Conservation (phyloP, 2,329 filamentous ascomycete genomes). For the Nothophoma quercina region DNA sequence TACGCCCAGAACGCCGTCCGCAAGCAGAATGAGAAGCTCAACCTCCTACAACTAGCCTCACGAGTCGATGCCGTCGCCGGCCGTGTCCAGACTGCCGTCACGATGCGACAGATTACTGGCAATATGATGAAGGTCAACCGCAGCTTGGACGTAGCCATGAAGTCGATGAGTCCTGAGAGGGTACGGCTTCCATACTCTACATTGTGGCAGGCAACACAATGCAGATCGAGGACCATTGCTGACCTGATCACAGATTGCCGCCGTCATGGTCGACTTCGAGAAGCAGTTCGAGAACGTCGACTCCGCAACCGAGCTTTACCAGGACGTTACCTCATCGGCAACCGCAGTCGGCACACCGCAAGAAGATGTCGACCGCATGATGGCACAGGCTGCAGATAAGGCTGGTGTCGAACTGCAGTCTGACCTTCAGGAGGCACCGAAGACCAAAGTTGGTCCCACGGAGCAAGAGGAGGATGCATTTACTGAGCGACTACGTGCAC, state of each 20-base stretch:
- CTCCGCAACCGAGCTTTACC: constrained; percentile 72
- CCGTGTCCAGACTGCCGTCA: constrained; percentile 69
- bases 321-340: constrained; percentile 81
- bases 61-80: constrained; percentile 67
- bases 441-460: constrained; percentile 69
- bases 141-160: constrained; percentile 69
- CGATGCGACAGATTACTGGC: constrained; percentile 67
- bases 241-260: constrained; percentile 60
- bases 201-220: no score
- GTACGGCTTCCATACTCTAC: constrained; percentile 46
- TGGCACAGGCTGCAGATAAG: constrained; percentile 87
- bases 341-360: constrained; percentile 78
- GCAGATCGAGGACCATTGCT: neutral
- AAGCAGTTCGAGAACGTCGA: constrained; percentile 62
- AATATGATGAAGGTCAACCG: constrained; percentile 69
- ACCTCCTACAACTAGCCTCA: constrained; percentile 64
- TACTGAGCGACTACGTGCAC: constrained; percentile 63
- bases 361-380: constrained; percentile 85
- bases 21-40: constrained; percentile 69
- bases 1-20: constrained; percentile 70
- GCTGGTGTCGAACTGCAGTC: constrained; percentile 82
- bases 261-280: constrained; percentile 72
- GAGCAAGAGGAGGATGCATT: constrained; percentile 82
- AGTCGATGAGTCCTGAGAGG: constrained; percentile 69
- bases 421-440: constrained; percentile 71